Percentiles rank a stretch among this genome's conserved stretches.
Conservation (phyloP, 768 basidiomycete species). For the Fomitopsis pulvina region DNA sequence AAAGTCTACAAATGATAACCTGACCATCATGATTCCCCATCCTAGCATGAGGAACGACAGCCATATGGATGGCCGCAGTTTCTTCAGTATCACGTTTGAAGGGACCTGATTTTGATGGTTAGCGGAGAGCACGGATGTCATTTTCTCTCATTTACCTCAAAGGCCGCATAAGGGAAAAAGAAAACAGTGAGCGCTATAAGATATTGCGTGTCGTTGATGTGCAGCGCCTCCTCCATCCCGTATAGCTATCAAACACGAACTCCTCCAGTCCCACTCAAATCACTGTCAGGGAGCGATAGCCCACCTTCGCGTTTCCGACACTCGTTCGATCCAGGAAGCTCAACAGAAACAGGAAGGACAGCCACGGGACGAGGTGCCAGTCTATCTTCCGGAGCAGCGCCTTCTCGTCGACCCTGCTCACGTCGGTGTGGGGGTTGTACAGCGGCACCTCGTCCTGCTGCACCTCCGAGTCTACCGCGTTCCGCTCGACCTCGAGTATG, state of each 20-base stretch:
- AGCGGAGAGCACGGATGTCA: not conserved
- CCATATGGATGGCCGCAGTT: slow-evolving; percentile 72
- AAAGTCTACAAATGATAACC: slow-evolving; percentile 2
- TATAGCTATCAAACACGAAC: slow-evolving; percentile 45
- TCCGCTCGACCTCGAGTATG: not conserved
- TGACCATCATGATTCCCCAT: slow-evolving; percentile 74
- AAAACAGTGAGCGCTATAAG: slow-evolving; percentile 53
- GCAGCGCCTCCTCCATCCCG: slow-evolving; percentile 47
- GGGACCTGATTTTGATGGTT: slow-evolving; percentile 39
- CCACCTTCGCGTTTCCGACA: slow-evolving; percentile 40
- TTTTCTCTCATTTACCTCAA: slow-evolving; percentile 40
- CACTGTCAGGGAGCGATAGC: slow-evolving; percentile 6
- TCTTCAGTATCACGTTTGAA: slow-evolving; percentile 65
- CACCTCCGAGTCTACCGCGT: not conserved
- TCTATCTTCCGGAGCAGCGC: slow-evolving; percentile 68
- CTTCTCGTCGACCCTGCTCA: slow-evolving; percentile 58
- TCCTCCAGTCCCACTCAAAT: not conserved
- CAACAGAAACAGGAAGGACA: slow-evolving; percentile 69
- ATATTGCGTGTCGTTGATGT: slow-evolving; percentile 64
- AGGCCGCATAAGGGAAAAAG: slow-evolving; percentile 54
- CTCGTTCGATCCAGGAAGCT: slow-evolving; percentile 61
- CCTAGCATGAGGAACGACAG: slow-evolving; percentile 64
- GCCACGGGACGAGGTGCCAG: slow-evolving; percentile 56
- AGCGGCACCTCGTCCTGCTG: slow-evolving; percentile 3
- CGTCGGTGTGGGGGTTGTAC: slow-evolving; percentile 43